Conservation (phyloP, 495 filamentous ascomycete species). For the Lasiosphaeriaceae sp. region DNA sequence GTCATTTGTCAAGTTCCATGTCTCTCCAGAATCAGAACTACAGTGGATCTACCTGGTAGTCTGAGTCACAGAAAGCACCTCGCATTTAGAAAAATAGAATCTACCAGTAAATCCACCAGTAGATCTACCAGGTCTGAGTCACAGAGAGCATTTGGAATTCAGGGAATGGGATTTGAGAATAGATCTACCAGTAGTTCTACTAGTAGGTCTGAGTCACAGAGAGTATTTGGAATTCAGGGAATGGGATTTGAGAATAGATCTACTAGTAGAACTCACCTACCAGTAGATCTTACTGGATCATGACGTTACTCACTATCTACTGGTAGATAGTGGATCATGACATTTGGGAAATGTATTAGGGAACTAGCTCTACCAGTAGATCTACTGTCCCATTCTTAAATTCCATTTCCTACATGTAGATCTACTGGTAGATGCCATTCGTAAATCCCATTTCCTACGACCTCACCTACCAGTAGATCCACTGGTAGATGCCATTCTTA, state of each 20-base stretch:
- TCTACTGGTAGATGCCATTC: background rate
- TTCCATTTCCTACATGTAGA: too few species aligned
- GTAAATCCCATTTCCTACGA: background rate
- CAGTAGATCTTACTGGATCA: too few species aligned
- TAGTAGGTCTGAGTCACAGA: background rate
- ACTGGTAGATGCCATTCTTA: background rate
- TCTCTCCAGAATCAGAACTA: conserved; percentile 1
- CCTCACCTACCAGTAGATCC: background rate
- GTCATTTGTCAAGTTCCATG: conserved; percentile 6
- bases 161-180: background rate
- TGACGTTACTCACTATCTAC: too few species aligned
- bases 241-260: background rate
- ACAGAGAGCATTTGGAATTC: background rate
- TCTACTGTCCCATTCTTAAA: too few species aligned
- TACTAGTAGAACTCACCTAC: too few species aligned
- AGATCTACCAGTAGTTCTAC: background rate
- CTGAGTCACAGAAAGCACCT: conserved; percentile 6
- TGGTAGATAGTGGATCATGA: background rate
- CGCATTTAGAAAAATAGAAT: conserved; percentile 2
- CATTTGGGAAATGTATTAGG: background rate
- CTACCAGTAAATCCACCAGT: conserved; percentile 1
- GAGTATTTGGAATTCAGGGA: background rate
- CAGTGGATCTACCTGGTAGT: conserved; percentile 4
- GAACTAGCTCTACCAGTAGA: background rate
- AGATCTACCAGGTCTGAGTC: background rate